These are phyloP conservation scores for Neonectria neomacrospora DNA, from an alignment of 2,329 filamentous ascomycete species.

Conservation along the genomic window DNA sequence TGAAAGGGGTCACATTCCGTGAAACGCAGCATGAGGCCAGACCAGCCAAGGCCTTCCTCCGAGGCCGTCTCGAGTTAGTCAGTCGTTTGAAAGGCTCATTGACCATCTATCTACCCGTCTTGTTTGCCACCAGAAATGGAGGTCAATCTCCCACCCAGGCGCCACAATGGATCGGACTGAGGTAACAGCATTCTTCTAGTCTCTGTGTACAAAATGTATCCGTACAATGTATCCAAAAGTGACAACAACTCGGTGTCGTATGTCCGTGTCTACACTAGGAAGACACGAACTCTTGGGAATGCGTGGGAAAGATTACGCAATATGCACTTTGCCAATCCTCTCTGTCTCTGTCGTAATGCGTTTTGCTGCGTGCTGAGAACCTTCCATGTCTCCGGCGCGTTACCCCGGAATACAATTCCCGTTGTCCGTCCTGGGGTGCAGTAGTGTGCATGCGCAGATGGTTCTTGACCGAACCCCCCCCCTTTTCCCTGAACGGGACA, in stretches of 20 bases:
- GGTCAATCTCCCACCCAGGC: constrained; percentile 30
- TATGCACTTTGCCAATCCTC: constrained; percentile 8
- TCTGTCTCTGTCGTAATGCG: constrained; percentile 9
- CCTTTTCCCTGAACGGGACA: constrained; percentile 19
- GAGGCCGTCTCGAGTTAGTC: not conserved
- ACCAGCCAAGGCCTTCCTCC: not conserved
- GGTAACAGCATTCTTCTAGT: constrained; percentile 5
- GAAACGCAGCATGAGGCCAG: constrained; percentile 9
- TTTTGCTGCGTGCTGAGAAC: not conserved
- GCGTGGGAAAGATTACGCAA: constrained; percentile 5
- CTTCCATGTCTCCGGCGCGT: constrained; percentile 39
- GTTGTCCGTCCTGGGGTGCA: constrained; percentile 25
- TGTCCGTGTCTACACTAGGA: constrained; percentile 8
- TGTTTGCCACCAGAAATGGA: constrained; percentile 5
- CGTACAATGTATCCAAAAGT: constrained; percentile 4
- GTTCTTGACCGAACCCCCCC: constrained; percentile 18
- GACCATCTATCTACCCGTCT: not conserved
- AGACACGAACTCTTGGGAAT: constrained; percentile 2
- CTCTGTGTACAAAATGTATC: constrained; percentile 9
- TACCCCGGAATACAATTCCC: constrained; percentile 33
- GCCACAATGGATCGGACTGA: constrained; percentile 25
- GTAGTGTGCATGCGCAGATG: constrained; percentile 24
- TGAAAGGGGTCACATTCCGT: constrained; percentile 17
- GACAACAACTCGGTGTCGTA: constrained; percentile 1
- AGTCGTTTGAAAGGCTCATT: constrained; percentile 9